Evolutionary conservation across 2,329 filamentous ascomycete genomes (phyloP).

Genomic region (Exophiala mesophila): DNA sequence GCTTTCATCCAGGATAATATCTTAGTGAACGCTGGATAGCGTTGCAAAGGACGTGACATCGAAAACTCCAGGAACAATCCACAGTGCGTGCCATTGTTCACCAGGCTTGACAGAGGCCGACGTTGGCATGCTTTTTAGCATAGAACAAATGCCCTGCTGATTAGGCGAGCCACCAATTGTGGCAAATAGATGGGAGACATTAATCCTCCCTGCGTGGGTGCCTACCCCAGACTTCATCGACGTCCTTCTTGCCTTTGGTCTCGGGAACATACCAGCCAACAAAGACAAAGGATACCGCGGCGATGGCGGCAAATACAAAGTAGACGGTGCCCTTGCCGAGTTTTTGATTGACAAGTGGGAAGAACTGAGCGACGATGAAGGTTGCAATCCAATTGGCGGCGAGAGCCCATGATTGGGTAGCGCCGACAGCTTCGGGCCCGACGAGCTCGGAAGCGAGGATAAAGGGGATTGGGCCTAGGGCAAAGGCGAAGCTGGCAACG

Average conservation of each 20-base stretch:
- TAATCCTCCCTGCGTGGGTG: slow-evolving; percentile 19
- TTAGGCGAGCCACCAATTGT: too few relatives aligned
- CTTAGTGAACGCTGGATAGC: too few relatives aligned
- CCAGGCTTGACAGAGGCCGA: too few relatives aligned
- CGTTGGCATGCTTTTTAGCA: too few relatives aligned
- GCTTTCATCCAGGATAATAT: too few relatives aligned
- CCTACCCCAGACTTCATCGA: slow-evolving; percentile 87
- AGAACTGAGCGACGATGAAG: slow-evolving; percentile 90
- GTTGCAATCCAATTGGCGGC: slow-evolving; percentile 87
- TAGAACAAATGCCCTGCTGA: too few relatives aligned
- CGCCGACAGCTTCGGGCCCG: slow-evolving; percentile 81
- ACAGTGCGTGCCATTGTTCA: too few relatives aligned
- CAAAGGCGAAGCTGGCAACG: slow-evolving; percentile 83
- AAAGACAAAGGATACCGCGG: slow-evolving; percentile 64
- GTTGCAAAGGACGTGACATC: too few relatives aligned
- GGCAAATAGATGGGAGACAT: too few relatives aligned
- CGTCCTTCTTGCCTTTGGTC: slow-evolving; percentile 76
- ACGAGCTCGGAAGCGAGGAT: slow-evolving; percentile 90
- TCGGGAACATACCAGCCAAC: slow-evolving; percentile 74
- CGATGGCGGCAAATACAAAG: slow-evolving; percentile 80
- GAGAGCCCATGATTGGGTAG: slow-evolving; percentile 83
- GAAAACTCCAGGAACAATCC: too few relatives aligned
- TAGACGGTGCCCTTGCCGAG: slow-evolving; percentile 79
- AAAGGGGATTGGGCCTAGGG: slow-evolving; percentile 89
- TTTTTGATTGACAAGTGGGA: slow-evolving; percentile 75